Evolutionary conservation across 2,329 filamentous ascomycete species (phyloP).

Genomic region (Incumbomyces delicatus): DNA sequence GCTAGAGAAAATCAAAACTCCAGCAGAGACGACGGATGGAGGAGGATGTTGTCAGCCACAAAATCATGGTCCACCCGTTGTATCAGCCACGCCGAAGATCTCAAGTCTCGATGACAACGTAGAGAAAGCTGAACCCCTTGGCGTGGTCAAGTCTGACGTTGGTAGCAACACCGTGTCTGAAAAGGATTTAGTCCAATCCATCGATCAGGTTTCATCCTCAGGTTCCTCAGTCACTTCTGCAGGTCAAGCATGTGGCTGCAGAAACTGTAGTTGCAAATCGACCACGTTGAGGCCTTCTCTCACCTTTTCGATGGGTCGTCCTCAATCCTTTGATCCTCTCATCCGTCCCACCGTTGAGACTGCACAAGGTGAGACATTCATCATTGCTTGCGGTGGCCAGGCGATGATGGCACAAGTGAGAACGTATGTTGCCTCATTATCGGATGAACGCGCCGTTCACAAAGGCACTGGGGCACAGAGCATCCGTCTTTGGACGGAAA

Average conservation of each 20-base stretch:
- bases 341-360: constrained; percentile 48
- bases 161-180: background rate
- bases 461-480: constrained; percentile 59
- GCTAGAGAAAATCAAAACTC: background rate
- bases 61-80: background rate
- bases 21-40: background rate
- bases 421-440: constrained; percentile 44
- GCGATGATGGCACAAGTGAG: constrained; percentile 48
- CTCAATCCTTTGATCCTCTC: constrained; percentile 22
- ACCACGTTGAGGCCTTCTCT: constrained; percentile 15
- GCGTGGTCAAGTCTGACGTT: background rate
- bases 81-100: background rate
- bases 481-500: constrained; percentile 51
- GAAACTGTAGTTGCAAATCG: background rate
- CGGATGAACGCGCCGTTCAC: constrained; percentile 57
- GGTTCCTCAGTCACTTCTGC: constrained; percentile 6
- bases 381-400: constrained; percentile 52
- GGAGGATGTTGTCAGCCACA: background rate
- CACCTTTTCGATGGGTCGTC: constrained; percentile 1
- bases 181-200: background rate
- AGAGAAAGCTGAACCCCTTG: no score
- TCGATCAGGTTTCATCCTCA: constrained; percentile 8
- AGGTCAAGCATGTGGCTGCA: background rate
- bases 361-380: constrained; percentile 52
- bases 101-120: background rate